Conservation (phyloP, 2,329 filamentous ascomycete species). For the Basipetospora chlamydospora region DNA sequence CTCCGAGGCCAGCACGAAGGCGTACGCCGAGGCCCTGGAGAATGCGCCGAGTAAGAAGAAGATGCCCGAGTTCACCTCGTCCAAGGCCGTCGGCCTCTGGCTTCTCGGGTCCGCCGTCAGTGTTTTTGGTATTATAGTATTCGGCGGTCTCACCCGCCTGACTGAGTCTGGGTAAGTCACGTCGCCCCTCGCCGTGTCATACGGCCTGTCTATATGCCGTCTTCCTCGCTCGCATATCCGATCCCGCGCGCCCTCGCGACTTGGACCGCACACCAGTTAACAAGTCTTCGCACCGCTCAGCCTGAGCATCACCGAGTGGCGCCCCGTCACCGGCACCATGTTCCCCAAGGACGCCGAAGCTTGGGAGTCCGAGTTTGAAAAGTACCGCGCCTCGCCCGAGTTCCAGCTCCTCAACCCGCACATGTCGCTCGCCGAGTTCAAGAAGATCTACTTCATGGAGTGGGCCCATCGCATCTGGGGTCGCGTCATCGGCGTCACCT, state of each 20-base stretch:
- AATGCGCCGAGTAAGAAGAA: slow-evolving; percentile 2
- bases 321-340: slow-evolving; percentile 81
- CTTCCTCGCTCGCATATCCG: no score
- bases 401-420: slow-evolving; percentile 83
- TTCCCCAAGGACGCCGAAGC: slow-evolving; percentile 65
- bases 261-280: no score
- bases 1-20: not conserved
- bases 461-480: slow-evolving; percentile 95
- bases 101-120: slow-evolving; percentile 79
- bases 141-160: slow-evolving; percentile 81
- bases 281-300: slow-evolving; percentile 35
- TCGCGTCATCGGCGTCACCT: slow-evolving; percentile 76
- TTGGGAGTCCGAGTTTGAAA: slow-evolving; percentile 87
- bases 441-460: slow-evolving; percentile 99
- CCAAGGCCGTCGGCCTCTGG: slow-evolving; percentile 79
- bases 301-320: slow-evolving; percentile 97
- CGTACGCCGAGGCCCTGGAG: slow-evolving; percentile 1
- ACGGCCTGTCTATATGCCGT: no score
- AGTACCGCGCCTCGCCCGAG: slow-evolving; percentile 86
- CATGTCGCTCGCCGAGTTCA: slow-evolving; percentile 90
- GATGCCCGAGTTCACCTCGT: slow-evolving; percentile 47
- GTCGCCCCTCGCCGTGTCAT: slow-evolving; percentile 11
- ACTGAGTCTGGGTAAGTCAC: slow-evolving; percentile 96
- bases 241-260: no score
- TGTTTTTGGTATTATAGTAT: slow-evolving; percentile 94